Evolutionary conservation across 306 rosid species (phyloP).

Genomic region (Prunus campanulata): DNA sequence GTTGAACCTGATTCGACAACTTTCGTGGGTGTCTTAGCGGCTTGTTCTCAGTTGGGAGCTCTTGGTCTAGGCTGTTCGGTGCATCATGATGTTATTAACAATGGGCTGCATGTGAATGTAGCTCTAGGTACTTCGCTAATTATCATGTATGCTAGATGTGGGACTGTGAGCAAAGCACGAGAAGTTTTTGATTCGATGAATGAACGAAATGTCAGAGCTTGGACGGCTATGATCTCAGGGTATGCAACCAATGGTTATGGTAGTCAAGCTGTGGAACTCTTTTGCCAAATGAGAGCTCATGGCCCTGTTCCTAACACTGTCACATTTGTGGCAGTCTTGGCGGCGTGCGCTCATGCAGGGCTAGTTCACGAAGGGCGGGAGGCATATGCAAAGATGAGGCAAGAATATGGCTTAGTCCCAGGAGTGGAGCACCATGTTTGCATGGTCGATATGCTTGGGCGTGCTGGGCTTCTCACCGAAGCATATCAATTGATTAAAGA

Average conservation of each 20-base stretch:
- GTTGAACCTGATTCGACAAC: constrained; percentile 62
- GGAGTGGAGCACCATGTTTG: constrained; percentile 85
- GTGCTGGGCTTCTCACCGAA: constrained; percentile 76
- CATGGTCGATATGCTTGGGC: constrained; percentile 89
- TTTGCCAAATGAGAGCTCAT: constrained; percentile 41
- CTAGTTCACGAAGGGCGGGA: constrained; percentile 64
- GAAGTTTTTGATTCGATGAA: constrained; percentile 62
- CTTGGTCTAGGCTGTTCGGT: constrained; percentile 67
- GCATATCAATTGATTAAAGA: constrained; percentile 55
- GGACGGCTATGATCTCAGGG: constrained; percentile 94
- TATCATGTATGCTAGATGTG: constrained; percentile 85
- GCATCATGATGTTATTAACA: constrained; percentile 46
- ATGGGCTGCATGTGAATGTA: constrained; percentile 46
- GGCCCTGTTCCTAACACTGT: constrained; percentile 66
- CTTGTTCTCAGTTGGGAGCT: constrained; percentile 80
- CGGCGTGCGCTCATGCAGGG: constrained; percentile 95
- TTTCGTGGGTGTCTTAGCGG: constrained; percentile 60
- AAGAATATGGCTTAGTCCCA: constrained; percentile 59
- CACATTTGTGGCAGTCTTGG: constrained; percentile 71
- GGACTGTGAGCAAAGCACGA: constrained; percentile 53
- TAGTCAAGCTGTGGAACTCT: constrained; percentile 60
- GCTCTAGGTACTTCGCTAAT: constrained; percentile 72
- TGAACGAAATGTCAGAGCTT: constrained; percentile 67
- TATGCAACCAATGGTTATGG: constrained; percentile 85
- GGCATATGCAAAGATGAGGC: constrained; percentile 55